Conservation (phyloP, 1,139 yeast species). For the Saccharomyces hybrid region DNA sequence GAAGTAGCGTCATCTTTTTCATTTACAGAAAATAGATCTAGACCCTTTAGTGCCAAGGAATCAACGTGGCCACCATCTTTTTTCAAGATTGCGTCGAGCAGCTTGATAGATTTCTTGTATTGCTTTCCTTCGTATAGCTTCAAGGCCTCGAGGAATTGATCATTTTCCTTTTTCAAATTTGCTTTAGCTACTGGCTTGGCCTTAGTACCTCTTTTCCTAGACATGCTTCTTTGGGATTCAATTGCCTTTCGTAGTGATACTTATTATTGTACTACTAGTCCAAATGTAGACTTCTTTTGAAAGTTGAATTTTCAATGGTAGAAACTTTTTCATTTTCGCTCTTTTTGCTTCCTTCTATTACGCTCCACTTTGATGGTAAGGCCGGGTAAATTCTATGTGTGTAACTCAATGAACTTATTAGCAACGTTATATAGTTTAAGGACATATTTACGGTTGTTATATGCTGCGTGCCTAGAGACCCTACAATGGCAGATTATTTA, state of each 20-base stretch:
- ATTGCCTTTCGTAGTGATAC: neutral
- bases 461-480: too few species aligned
- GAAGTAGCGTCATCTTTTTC: conserved; percentile 59
- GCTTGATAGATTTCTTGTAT: conserved; percentile 76
- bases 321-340: neutral
- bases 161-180: conserved; percentile 48
- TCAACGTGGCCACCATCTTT: conserved; percentile 73
- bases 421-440: neutral
- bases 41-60: conserved; percentile 78
- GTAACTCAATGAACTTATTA: neutral
- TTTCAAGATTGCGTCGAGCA: conserved; percentile 69
- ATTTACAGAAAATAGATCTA: conserved; percentile 48
- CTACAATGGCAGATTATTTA: too few species aligned
- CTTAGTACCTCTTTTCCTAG: conserved; percentile 19
- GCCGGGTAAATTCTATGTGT: neutral
- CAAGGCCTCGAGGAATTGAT: conserved; percentile 70
- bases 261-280: neutral
- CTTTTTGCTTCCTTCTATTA: neutral
- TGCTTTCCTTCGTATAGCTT: conserved; percentile 77
- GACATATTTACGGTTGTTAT: neutral
- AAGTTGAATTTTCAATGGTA: neutral
- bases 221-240: conserved; percentile 10
- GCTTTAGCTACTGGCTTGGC: conserved; percentile 10
- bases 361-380: neutral
- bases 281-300: neutral